Conservation (phyloP, 805 yeast species). For the Saccharomyces eubayanus region DNA sequence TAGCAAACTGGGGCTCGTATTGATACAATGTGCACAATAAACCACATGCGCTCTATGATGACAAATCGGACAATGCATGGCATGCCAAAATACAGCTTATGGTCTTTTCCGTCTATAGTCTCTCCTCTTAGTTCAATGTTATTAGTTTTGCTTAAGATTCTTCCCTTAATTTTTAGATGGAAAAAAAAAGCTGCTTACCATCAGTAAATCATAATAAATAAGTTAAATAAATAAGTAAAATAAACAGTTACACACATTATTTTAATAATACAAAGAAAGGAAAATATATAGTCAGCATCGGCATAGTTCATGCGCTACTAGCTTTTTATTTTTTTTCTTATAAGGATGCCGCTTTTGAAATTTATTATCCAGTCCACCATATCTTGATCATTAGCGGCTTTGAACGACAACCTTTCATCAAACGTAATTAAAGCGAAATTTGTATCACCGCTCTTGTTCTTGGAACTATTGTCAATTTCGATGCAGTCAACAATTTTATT, state of each 20-base stretch:
- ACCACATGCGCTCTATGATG: slow-evolving; percentile 11
- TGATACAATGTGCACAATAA: slow-evolving; percentile 25
- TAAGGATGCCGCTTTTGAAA: slow-evolving; percentile 15
- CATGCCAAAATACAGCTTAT: not conserved
- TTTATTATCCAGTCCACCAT: slow-evolving; percentile 20
- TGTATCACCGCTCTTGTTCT: slow-evolving; percentile 4
- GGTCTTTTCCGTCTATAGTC: not conserved
- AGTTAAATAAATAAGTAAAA: not conserved
- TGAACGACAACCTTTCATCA: slow-evolving; percentile 14
- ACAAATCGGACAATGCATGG: slow-evolving; percentile 18
- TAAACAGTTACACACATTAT: not conserved
- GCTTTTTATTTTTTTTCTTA: slow-evolving; percentile 7
- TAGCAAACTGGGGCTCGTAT: slow-evolving; percentile 20
- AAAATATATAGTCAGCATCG: not conserved
- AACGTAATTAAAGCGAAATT: slow-evolving; percentile 14
- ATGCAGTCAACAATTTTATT: slow-evolving; percentile 16
- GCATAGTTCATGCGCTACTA: not conserved
- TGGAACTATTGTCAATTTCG: slow-evolving; percentile 10
- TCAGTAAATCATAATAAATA: not conserved
- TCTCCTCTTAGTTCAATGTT: not conserved
- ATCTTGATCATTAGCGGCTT: slow-evolving; percentile 15
- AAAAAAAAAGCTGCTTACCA: not conserved
- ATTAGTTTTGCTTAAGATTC: not conserved
- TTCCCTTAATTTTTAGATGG: not conserved
- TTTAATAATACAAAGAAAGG: not conserved